Evolutionary conservation across 78 protist genomes (phyloP), one percentile per base, ranked within the genome.

Genomic region (Planoprotostelium fungivorum): DNA sequence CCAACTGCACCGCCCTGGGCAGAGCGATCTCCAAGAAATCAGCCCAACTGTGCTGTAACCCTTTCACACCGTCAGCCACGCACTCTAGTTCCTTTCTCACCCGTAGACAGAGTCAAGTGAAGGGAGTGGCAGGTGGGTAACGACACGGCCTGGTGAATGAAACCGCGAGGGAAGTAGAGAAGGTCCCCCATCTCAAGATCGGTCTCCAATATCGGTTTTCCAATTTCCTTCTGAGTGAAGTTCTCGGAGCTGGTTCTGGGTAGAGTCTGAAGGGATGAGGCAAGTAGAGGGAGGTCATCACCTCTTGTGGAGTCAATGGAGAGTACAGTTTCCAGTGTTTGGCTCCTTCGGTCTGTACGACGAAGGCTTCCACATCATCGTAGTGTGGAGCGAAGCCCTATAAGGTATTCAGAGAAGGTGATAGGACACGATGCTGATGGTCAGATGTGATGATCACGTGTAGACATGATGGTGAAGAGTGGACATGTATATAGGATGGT

Each of bases 331-430:
- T 84, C 99, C 99, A 97, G 29, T 31, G 88, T 86, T 97, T 97
- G 35, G 86, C 85, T 34, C 99, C 99, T 38, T 95, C 97, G 29
- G 94, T 39, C 89, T 97, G 99, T 85, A 97, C 83, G 39, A 97
- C 90, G 37, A 95, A 96, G 10, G 91, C 99, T 31, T 97, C 99
- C 0, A 97, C 95, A 85, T 97, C 99, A 86, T 97, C 99, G 89
- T 92, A 96, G 96, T 97, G 99, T 37, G 99, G 99, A 0, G 99
- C 99, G 29, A 97, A 95, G 29, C 98, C 98, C 89, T 94, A 63
- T 29, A 37, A 0, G 36, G 16, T 51, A 51, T 51, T 51, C 5
- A 16, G 31, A n/a, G n/a, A 51, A 5, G 73, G 16, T 51, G 5
- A 51, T 51, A 16, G 73, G 73, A 51, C 16, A 25, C 16, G 5